phyloP scores from a whole-genome alignment of 345 rosid genomes.

The Eucalyptus microcorys region DNA sequence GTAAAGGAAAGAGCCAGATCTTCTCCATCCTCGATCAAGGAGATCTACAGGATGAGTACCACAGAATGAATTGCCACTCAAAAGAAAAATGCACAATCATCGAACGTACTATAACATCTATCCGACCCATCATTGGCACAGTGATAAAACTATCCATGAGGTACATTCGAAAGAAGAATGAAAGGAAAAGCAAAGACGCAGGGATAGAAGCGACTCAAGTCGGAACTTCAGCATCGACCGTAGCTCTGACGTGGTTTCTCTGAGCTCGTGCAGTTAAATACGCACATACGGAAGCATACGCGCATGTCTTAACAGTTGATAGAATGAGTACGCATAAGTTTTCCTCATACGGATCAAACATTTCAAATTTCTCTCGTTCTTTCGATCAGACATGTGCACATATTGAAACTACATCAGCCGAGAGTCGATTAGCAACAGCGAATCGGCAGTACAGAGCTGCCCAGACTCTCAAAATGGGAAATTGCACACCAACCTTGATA shows the following conservation, averaged over 20 bases:
- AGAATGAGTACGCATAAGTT: background rate
- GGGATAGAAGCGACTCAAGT: background rate
- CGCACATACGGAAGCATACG: background rate
- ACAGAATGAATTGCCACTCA: background rate
- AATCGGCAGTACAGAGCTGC: background rate
- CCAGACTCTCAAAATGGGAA: background rate
- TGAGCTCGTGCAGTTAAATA: background rate
- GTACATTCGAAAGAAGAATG: background rate
- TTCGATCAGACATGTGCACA: background rate
- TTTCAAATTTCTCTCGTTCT: background rate
- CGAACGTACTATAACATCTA: background rate
- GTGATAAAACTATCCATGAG: background rate
- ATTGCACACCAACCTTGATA: constrained; percentile 61
- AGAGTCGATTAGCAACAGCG: background rate
- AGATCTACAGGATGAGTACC: constrained; percentile 36
- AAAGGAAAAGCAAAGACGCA: background rate
- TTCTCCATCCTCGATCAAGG: constrained; percentile 95
- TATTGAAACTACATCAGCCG: background rate
- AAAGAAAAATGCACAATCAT: background rate
- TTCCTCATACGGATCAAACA: background rate
- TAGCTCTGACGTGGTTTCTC: background rate
- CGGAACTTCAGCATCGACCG: background rate
- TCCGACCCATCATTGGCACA: background rate
- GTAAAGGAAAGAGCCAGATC: constrained; percentile 77
- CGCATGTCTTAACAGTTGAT: background rate